A percentile compares a stretch with the other conserved stretches of the same genome.
Evolutionary conservation across 345 rosid species (phyloP).

Genomic region (Mercurialis annua): DNA sequence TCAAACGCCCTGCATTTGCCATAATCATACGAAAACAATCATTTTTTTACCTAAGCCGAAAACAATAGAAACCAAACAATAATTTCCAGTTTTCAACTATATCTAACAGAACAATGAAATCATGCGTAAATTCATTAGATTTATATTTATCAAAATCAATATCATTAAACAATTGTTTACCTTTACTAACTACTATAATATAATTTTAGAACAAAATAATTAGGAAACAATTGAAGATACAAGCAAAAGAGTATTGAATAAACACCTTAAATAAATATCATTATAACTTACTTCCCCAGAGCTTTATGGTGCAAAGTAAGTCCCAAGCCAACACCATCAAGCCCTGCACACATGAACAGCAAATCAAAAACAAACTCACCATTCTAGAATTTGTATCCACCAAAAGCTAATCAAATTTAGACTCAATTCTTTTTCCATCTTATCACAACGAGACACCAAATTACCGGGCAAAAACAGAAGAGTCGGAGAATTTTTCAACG

Average conservation of each 20-base stretch:
- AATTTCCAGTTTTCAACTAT: no score
- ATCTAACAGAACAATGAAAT: no score
- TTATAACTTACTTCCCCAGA: slow-evolving; percentile 84
- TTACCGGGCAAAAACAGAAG: slow-evolving; percentile 85
- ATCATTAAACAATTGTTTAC: no score
- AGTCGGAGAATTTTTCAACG: slow-evolving; percentile 57
- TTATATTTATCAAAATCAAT: no score
- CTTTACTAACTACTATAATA: no score
- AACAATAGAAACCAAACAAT: neutral
- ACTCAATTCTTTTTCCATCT: no score
- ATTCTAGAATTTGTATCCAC: neutral
- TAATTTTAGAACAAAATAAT: no score
- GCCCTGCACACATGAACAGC: slow-evolving; percentile 36
- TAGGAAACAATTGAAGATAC: no score
- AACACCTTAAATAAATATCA: no score
- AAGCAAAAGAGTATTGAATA: neutral
- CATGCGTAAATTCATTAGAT: no score
- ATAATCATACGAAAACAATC: slow-evolving; percentile 7
- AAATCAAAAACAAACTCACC: slow-evolving; percentile 7
- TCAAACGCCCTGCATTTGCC: slow-evolving; percentile 64
- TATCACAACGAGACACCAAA: no score
- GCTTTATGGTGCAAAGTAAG: slow-evolving; percentile 81
- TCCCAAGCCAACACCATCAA: slow-evolving; percentile 82
- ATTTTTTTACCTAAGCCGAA: neutral
- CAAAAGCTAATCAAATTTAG: no score